These are phyloP conservation scores for Saccharata proteae DNA, from an alignment of 2,329 filamentous ascomycete genomes.

Conservation along the genomic window DNA sequence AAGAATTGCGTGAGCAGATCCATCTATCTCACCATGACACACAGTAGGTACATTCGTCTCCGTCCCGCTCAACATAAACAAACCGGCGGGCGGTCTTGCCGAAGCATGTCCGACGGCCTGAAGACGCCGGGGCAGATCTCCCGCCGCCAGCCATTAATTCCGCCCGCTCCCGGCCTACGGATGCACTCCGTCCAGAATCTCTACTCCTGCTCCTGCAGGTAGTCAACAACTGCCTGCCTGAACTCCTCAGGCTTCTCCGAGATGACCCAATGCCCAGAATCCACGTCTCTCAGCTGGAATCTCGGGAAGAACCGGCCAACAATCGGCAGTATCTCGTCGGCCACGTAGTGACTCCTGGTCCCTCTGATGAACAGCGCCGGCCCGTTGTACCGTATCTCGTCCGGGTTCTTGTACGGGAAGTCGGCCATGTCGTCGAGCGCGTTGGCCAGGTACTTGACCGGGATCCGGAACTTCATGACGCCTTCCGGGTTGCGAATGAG, in stretches of 20 bases:
- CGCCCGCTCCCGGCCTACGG: too few relatives aligned
- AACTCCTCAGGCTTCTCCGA: slow-evolving; percentile 79
- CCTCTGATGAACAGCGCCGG: slow-evolving; percentile 71
- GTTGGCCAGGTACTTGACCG: slow-evolving; percentile 56
- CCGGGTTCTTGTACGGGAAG: slow-evolving; percentile 72
- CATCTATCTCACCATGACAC: too few relatives aligned
- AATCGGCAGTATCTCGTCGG: slow-evolving; percentile 67
- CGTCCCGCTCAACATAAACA: too few relatives aligned
- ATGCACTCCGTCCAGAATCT: too few relatives aligned
- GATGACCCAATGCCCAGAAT: slow-evolving; percentile 78
- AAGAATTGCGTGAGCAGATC: too few relatives aligned
- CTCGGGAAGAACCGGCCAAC: slow-evolving; percentile 73
- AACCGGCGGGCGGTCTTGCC: too few relatives aligned
- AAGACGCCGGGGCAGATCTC: too few relatives aligned
- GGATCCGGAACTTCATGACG: slow-evolving; percentile 64
- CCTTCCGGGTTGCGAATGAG: slow-evolving; percentile 46
- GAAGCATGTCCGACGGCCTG: too few relatives aligned
- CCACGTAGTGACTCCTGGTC: slow-evolving; percentile 64
- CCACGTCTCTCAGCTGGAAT: slow-evolving; percentile 61
- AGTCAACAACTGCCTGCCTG: slow-evolving; percentile 46
- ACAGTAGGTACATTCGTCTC: too few relatives aligned
- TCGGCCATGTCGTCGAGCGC: slow-evolving; percentile 67
- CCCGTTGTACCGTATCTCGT: slow-evolving; percentile 56
- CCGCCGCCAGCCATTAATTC: too few relatives aligned
- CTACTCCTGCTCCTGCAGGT: slow-evolving; percentile 43